Percentiles rank a stretch among this genome's conserved stretches.
phyloP scores from a whole-genome alignment of 257 asterid species.

The Lavandula angustifolia region DNA sequence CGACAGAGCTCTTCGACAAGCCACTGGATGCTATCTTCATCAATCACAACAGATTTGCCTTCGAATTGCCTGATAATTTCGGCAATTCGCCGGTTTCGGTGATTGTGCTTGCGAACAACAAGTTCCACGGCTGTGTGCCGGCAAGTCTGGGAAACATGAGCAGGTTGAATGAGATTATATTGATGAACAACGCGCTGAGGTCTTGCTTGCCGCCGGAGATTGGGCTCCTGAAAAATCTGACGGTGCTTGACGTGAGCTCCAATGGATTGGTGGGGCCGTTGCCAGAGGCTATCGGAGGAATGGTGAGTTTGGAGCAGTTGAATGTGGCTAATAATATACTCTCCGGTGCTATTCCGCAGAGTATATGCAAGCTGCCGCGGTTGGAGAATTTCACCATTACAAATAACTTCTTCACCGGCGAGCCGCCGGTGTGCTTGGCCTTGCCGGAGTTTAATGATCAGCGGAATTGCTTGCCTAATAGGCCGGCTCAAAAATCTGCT shows the following conservation, averaged over 20 bases:
- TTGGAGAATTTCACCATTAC: slow-evolving; percentile 67
- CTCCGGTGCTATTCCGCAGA: slow-evolving; percentile 61
- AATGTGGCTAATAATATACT: slow-evolving; percentile 73
- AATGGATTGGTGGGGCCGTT: slow-evolving; percentile 65
- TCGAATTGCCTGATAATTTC: slow-evolving; percentile 81
- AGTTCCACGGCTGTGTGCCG: slow-evolving; percentile 82
- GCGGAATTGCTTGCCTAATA: slow-evolving; percentile 62
- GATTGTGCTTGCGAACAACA: slow-evolving; percentile 71
- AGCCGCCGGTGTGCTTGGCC: slow-evolving; percentile 67
- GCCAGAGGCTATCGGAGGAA: slow-evolving; percentile 62
- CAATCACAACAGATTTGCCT: slow-evolving; percentile 69
- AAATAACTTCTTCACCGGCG: slow-evolving; percentile 76
- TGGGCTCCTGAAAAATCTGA: slow-evolving; percentile 66
- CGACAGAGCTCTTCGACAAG: slow-evolving; percentile 63
- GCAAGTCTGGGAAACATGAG: slow-evolving; percentile 80
- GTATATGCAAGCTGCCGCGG: slow-evolving; percentile 62
- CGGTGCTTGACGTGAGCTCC: slow-evolving; percentile 67
- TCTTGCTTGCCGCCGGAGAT: slow-evolving; percentile 81
- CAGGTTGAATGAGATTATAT: slow-evolving; percentile 62
- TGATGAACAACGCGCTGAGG: slow-evolving; percentile 69
- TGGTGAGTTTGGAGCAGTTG: slow-evolving; percentile 77
- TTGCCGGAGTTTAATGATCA: slow-evolving; percentile 60
- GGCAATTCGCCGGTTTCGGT: slow-evolving; percentile 94
- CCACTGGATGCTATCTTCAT: slow-evolving; percentile 84
- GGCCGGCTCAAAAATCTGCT: slow-evolving; percentile 64